Conservation (phyloP, 371 early-diverging fungal species). For the Lichtheimia corymbifera region DNA sequence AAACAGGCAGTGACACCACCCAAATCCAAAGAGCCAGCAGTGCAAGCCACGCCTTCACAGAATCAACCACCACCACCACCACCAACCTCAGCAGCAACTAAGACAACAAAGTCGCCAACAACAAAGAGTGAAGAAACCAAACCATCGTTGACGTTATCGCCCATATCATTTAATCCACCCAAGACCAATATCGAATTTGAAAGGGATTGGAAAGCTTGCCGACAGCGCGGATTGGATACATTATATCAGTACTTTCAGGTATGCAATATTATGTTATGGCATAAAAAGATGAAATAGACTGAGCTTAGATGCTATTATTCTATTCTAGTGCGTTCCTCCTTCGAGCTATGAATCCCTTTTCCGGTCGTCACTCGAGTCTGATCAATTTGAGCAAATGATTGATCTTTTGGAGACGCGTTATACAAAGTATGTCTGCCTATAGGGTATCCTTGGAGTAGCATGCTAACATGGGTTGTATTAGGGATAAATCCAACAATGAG, state of each 20-base stretch:
- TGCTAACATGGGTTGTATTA: neutral
- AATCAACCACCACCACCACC: constrained; percentile 1
- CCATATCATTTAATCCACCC: constrained; percentile 38
- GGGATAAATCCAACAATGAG: constrained; percentile 38
- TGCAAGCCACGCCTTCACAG: neutral
- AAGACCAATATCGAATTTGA: constrained; percentile 74
- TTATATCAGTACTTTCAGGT: constrained; percentile 75
- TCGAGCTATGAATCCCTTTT: constrained; percentile 55
- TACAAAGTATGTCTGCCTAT: constrained; percentile 7
- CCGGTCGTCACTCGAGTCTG: constrained; percentile 73
- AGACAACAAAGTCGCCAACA: constrained; percentile 1
- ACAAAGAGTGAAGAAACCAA: neutral
- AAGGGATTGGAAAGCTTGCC: constrained; percentile 72
- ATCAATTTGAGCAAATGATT: constrained; percentile 66
- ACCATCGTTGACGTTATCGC: neutral
- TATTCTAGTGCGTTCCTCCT: constrained; percentile 51
- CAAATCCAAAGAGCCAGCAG: neutral
- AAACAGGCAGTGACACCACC: constrained; percentile 3
- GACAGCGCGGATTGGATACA: constrained; percentile 44
- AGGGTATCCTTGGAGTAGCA: neutral
- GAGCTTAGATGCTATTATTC: neutral
- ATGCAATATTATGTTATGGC: neutral
- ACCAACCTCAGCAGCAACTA: neutral
- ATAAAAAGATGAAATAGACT: too few relatives aligned
- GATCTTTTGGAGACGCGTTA: constrained; percentile 48